Evolutionary conservation across 1,284 basidiomycete species (phyloP), one percentile per base, ranked within the genome.

Genomic region (Mycosarcoma mackinlayi): DNA sequence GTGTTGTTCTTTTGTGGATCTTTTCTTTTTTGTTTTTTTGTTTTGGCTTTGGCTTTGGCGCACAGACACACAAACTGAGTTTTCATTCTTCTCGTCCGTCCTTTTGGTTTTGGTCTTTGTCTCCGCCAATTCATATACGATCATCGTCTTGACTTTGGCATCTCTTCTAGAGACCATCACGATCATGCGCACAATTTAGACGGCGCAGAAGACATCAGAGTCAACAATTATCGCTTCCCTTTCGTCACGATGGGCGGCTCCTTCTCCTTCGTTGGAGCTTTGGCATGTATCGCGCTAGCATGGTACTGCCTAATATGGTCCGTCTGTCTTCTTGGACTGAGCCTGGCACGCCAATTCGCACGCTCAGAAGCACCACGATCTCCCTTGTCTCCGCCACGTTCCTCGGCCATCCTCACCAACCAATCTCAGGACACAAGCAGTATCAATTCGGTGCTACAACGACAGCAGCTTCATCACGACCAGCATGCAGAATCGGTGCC

Each of bases 291-390:
- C 5, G 57, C 49, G 28, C 74, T 91, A 18, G 84, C 84, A 14
- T 92, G 93, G 88, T 97, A 93, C 81, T 60, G 83, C 4, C 79
- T 86, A 28, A 80, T 96, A 42, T 94, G 91, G 91, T 83, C 85
- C 6, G 81, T 97, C 25, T 88, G 90, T 34, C 81, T 93, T 0
- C 77, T 94, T 11, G 94, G 94, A 6, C 91, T 91, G 75, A 80
- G 86, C 42, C 86, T 69, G 4, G 41, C 58, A 0, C 44, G 44
- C 8, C 39, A 48, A 18, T 44, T 49, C 31, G 59, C 44, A 39
- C 37, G 44, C n/a, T 28, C 60, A n/a, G 50, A 64, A 7, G 48
- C 55, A 30, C 71, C 62, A 16, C 40, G 55, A 16, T 65, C 60
- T 11, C 60, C 59, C 7, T 56, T 62, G 30, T 70, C 71, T 61